phyloP scores from a whole-genome alignment of 2,329 filamentous ascomycete species.

The Pestalotiopsis fici region DNA sequence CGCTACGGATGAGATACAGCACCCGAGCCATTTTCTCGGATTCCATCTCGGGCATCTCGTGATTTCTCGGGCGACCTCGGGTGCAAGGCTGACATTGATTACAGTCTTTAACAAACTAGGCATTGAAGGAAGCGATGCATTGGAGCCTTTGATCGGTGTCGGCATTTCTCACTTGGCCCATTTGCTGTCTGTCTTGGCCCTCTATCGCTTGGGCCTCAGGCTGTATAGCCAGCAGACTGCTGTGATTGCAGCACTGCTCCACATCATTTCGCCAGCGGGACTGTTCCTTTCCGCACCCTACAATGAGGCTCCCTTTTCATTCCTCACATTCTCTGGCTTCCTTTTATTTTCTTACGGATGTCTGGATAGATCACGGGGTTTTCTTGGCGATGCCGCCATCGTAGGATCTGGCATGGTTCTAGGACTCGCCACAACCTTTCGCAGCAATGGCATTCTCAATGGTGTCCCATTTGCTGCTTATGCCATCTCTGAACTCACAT shows the following conservation, averaged over 20 bases:
- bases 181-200: constrained; percentile 69
- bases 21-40: background rate
- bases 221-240: constrained; percentile 58
- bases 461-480: constrained; percentile 75
- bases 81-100: background rate
- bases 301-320: constrained; percentile 76
- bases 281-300: constrained; percentile 89
- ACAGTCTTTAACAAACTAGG: constrained; percentile 26
- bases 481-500: constrained; percentile 40
- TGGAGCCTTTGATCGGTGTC: constrained; percentile 60
- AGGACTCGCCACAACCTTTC: constrained; percentile 70
- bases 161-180: constrained; percentile 74
- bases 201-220: constrained; percentile 66
- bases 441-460: constrained; percentile 85
- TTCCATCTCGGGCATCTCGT: background rate
- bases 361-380: constrained; percentile 27
- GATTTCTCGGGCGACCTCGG: background rate
- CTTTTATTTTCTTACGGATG: constrained; percentile 63
- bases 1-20: background rate
- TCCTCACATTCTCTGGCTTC: constrained; percentile 74
- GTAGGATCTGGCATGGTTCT: constrained; percentile 69
- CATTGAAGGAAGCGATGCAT: constrained; percentile 18
- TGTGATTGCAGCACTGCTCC: constrained; percentile 70
- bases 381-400: constrained; percentile 48
- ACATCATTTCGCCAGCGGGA: constrained; percentile 84